These are phyloP conservation scores for Nidularia pulvinata DNA, from an alignment of 768 basidiomycete genomes.

Conservation along the genomic window DNA sequence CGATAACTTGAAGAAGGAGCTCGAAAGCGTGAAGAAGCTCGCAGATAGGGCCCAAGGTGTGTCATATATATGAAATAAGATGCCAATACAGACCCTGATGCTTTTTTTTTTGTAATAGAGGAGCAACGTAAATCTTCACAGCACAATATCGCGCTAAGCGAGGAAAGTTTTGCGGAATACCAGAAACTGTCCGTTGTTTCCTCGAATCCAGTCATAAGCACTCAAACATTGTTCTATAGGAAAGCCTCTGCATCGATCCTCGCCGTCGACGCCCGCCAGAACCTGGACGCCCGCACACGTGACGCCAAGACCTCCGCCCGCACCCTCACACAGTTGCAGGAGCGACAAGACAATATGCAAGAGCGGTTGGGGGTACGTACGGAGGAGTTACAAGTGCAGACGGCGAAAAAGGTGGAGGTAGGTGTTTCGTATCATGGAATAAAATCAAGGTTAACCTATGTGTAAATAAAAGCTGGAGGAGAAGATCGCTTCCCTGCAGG, in stretches of 20 bases:
- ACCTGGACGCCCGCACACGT: slow-evolving; percentile 75
- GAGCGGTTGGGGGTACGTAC: slow-evolving; percentile 54
- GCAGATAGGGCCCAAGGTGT: slow-evolving; percentile 82
- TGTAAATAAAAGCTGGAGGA: slow-evolving; percentile 48
- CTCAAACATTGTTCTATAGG: slow-evolving; percentile 31
- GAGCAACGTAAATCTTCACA: slow-evolving; percentile 72
- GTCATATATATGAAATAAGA: slow-evolving; percentile 8
- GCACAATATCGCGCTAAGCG: slow-evolving; percentile 75
- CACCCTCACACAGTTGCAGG: slow-evolving; percentile 61
- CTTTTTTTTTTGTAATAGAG: slow-evolving; percentile 40
- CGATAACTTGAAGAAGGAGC: slow-evolving; percentile 58
- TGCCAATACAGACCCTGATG: too few species aligned
- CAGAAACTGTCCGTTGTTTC: slow-evolving; percentile 59
- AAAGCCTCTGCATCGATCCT: slow-evolving; percentile 79
- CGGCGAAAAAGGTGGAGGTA: slow-evolving; percentile 60
- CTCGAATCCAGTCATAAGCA: not conserved
- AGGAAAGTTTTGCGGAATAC: slow-evolving; percentile 89
- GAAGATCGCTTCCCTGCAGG: slow-evolving; percentile 53
- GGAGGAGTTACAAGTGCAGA: slow-evolving; percentile 51
- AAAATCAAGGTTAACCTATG: not conserved
- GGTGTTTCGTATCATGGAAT: slow-evolving; percentile 5
- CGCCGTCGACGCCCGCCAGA: slow-evolving; percentile 87
- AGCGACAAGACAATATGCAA: slow-evolving; percentile 66
- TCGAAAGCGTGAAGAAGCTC: slow-evolving; percentile 61
- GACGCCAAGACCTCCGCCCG: slow-evolving; percentile 79